Conservation (phyloP, 2,329 filamentous ascomycete species). For the Talaromyces pinophilus region DNA sequence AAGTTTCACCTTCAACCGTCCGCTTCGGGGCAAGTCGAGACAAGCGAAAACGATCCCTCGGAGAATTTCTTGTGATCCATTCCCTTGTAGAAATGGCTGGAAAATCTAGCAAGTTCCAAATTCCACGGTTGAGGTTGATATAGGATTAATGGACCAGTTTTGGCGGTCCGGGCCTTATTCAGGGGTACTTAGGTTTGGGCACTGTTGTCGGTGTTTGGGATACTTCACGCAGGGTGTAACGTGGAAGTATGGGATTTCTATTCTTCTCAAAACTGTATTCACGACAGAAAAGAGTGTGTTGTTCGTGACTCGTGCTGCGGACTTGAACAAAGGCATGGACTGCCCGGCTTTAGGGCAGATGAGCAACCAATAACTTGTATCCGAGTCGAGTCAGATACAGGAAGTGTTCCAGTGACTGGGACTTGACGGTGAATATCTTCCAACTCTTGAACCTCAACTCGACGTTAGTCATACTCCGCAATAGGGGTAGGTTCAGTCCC, state of each 20-base stretch:
- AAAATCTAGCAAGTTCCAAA: too few relatives aligned
- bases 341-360: not conserved
- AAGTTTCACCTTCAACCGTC: not conserved
- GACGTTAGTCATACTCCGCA: not conserved
- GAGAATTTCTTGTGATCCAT: not conserved
- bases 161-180: not conserved
- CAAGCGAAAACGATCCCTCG: not conserved
- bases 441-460: not conserved
- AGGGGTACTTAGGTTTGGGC: not conserved
- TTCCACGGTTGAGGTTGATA: constrained; percentile 1
- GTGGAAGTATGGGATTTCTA: not conserved
- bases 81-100: not conserved
- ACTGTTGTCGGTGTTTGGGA: not conserved
- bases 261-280: not conserved
- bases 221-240: not conserved
- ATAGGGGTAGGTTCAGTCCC: constrained; percentile 1
- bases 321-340: not conserved
- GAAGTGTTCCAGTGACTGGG: not conserved
- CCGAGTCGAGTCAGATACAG: not conserved
- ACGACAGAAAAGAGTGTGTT: not conserved
- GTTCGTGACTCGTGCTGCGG: not conserved
- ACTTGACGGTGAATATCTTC: not conserved
- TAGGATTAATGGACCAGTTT: not conserved
- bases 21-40: not conserved
- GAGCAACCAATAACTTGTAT: not conserved